Base-by-base conservation (phyloP, 331 rosid species). In the Phaseolus coccineus region DNA sequence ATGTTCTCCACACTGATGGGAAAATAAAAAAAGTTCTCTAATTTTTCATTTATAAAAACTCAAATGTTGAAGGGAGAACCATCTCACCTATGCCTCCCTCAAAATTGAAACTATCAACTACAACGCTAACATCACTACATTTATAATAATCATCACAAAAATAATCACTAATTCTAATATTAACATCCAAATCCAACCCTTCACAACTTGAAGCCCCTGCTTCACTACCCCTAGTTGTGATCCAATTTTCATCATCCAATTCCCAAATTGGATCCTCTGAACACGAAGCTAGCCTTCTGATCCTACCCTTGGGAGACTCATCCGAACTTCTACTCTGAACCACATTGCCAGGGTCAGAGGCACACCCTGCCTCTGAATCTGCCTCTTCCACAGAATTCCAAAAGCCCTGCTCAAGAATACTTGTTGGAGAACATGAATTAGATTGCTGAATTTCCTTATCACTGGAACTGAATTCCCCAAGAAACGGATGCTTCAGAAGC, bases 401-500 rank as follows among this genome's bases (percentile, higher is more conserved):
- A 79, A 92, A 65, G 3, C 89, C 81, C 27, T 87, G 91, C 39
- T 96, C 98, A 53, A 96, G 91, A 87, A 93, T 87, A 62, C 99
- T 89, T 13, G 97, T 93, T 10, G 99, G 99, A 33, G 99, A 87
- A 56, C 78, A 35, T 39, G 96, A 82, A 85, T 83, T 62, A 27
- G 84, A 84, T 59, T 84, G 89, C 28, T 79, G 65, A 39, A 64
- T 77, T 78, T 78, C 33, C 90, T 89, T 88, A 2, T 4, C 83
- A 62, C 71, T 13, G 14, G 58, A 84, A 77, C 69, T 83, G 40
- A 61, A 72, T 58, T 85, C 91, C 50, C 0, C 87, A 70, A 93
- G 82, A 88, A 90, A 96, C 6, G 96, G 96, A 91, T 96, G 99
- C 67, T 82, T 84, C 47, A 96, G 76, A 48, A 96, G 90, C 56